Evolutionary conservation across 129 eudicot species (phyloP), one percentile per base, ranked within the genome.

Genomic region (Arctium lappa): DNA sequence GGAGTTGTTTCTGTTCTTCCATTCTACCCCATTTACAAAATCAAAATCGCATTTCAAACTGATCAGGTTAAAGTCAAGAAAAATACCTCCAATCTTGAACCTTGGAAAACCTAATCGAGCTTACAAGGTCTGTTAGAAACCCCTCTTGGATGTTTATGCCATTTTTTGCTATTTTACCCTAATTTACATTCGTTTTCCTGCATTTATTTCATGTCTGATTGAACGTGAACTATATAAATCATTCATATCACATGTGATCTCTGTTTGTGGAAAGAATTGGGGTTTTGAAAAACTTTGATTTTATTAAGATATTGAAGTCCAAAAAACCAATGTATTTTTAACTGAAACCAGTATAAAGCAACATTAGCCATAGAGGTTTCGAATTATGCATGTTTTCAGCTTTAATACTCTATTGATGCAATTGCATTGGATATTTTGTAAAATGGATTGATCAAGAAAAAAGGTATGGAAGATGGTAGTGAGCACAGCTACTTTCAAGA

Each of bases 121-220:
- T 46, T 76, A 38, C 31, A 39, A 83, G 86, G 86, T 83, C 68
- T 76, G 75, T 83, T 78, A 8, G 7, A 33, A n/a, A 62, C 56
- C 37, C 32, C 29, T 18, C 4, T 3, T 72, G 46, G 7, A 33
- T 34, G n/a, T 42, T 12, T 48, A 46, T 50, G 29, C 29, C 70
- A 27, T 1, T 22, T 63, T 63, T 63, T 63, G 70, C 31, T 63
- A 8, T 7, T 6, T 63, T 63, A 6, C 12, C 70, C 71, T 66
- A 8, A 27, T 60, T 27, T 66, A 66, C 5, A 36, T 72, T 12
- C 1, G 48, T 18, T 37, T 22, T 72, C 5, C 30, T 72, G 31
- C 31, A 36, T 6, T 34, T 6, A 7, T 72, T 18, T 34, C 15
- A 34, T 5, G 48, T 72, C 5, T 8, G 1, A 37, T 37, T 72